Evolutionary conservation across 169 alveolate species (phyloP), one percentile per base, ranked within the genome.

Genomic region (Plasmodium malariae): DNA sequence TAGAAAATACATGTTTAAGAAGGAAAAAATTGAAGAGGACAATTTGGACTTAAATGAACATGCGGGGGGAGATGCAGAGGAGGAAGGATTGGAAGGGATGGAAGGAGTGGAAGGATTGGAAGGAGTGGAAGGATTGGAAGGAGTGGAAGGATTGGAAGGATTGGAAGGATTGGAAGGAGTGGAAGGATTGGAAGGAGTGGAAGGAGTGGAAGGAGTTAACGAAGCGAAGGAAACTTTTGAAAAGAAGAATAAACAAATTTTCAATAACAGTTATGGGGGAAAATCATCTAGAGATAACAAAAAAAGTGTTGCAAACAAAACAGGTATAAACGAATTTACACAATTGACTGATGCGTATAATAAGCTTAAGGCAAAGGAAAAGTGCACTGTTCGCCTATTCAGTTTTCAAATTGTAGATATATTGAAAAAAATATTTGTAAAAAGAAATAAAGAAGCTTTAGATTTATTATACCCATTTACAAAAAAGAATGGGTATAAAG

Each of bases 331-430:
- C n/a, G 88, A 6, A 17, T 34, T 95, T 74, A 51, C 89, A 36
- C 48, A 63, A 7, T 48, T 69, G 62, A 72, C 72, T 32, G 70
- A 24, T 60, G 91, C 14, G 69, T 89, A 74, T 86, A 95, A 87
- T 80, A 93, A 92, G 51, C 92, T 60, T 83, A 26, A 94, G 32
- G 93, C 92, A 54, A 87, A 88, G 94, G 96, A 94, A 71, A 91
- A 87, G 89, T 89, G 91, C 88, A 80, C 76, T 68, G 89, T 94
- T 68, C 96, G 92, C 54, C 71, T 95, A 74, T 96, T 94, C 69
- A 96, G 97, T 45, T 94, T 96, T 88, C 97, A 94, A 63, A 88
- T 95, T 65, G 93, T 91, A 17, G 97, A 95, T 80, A 92, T 92
- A 86, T 69, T 94, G 34, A 74, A 85, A 76, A 94, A 92, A 67